Base-by-base conservation (phyloP, 1,139 yeast species). In the Meyerozyma athensensis region DNA sequence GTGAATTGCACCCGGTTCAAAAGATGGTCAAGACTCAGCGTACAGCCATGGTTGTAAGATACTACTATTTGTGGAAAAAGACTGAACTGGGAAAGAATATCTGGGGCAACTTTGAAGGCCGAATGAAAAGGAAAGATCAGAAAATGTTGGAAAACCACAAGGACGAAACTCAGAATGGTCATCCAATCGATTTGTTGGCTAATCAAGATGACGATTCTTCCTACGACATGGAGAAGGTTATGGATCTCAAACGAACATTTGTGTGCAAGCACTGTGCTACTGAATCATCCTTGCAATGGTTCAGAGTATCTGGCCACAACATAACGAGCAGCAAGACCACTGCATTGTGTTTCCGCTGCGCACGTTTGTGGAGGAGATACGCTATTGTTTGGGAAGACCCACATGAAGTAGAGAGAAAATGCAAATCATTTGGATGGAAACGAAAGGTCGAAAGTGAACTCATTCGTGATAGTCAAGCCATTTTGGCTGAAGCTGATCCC, bases 371-470 rank as follows among this genome's bases (percentile, higher is more conserved):
- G 98, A 71, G 96, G 54, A 66, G 94, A 32, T 92, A 92, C 56
- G 97, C 90, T 0, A 81, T 86, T 1, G 69, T 70, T n/a, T 92
- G 98, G 97, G 89, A 81, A 47, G 79, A 78, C 35, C 96, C 96
- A 0, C 54, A 64, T 18, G 92, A 83, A 41, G 79, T 86, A 0
- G 62, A 79, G 34, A 74, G 70, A 52, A 79, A 74, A 36, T 56
- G 56, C 24, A 61, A 56, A 37, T 58, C 66, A 54, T 43, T 68
- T 38, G 79, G 81, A 2, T 73, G 79, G 75, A 77, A 74, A 50
- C 74, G 76, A 46, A 73, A 68, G 44, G 61, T 84, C 2, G 98
- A 92, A 47, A 68, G 72, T 44, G 97, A 89, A 52, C 67, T 89
- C 22, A 53, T 81, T 1, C 68, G 68, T 31, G 97, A 90, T 57